phyloP scores from a whole-genome alignment of 1,139 yeast species.

The Spathaspora sp. region DNA sequence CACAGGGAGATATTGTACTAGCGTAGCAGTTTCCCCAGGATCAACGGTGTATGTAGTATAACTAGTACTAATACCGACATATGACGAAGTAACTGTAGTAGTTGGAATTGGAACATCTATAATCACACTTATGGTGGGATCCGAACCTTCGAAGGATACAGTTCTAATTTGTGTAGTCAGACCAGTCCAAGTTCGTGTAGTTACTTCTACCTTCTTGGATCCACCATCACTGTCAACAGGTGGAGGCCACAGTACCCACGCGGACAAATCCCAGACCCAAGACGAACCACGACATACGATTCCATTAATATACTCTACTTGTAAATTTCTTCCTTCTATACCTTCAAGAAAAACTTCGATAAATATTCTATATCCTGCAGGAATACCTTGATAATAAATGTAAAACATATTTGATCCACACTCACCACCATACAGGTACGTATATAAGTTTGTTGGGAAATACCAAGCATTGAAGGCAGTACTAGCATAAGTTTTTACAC shows the following conservation, averaged over 20 bases:
- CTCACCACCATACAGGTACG: conserved; percentile 10
- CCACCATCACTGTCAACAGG: conserved; percentile 15
- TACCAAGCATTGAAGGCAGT: conserved; percentile 24
- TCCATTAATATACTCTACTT: conserved; percentile 8
- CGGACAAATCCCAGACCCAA: background rate
- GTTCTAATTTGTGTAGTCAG: conserved; percentile 22
- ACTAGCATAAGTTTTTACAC: conserved; percentile 21
- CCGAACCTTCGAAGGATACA: conserved; percentile 13
- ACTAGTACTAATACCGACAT: conserved; percentile 15
- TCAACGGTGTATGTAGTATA: conserved; percentile 14
- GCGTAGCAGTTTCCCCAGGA: conserved; percentile 12
- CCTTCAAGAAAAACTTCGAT: conserved; percentile 17
- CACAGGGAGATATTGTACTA: conserved; percentile 14
- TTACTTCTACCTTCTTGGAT: conserved; percentile 17
- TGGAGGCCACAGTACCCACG: conserved; percentile 9
- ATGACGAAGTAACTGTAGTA: conserved; percentile 17
- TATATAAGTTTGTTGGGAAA: conserved; percentile 14
- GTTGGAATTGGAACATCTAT: conserved; percentile 22
- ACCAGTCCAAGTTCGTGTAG: conserved; percentile 27
- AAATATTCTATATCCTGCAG: conserved; percentile 34
- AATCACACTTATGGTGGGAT: conserved; percentile 16
- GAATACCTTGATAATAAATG: conserved; percentile 22
- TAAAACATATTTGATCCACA: conserved; percentile 16
- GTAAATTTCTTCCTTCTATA: conserved; percentile 2
- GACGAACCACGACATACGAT: conserved; percentile 15